These are phyloP conservation scores for Maudiozyma turicensis DNA, from an alignment of 805 yeast species.

Conservation along the genomic window DNA sequence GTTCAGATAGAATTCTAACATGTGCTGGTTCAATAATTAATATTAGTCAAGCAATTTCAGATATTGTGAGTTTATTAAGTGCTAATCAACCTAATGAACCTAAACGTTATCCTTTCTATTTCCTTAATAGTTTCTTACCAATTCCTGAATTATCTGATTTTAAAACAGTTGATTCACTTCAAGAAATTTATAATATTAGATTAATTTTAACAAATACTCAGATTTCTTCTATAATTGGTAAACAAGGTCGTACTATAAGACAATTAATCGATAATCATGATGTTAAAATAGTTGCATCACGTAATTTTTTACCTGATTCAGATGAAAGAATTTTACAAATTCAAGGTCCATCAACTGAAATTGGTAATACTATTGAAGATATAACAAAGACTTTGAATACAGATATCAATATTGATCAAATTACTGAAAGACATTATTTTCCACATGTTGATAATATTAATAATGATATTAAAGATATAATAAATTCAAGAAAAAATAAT, in stretches of 20 bases:
- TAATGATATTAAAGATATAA: background rate
- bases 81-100: constrained; percentile 28
- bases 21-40: constrained; percentile 63
- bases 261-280: constrained; percentile 43
- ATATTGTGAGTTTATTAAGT: constrained; percentile 44
- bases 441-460: constrained; percentile 36
- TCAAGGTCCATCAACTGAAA: constrained; percentile 60
- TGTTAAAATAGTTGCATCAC: constrained; percentile 80
- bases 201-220: constrained; percentile 72
- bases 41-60: constrained; percentile 55
- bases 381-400: constrained; percentile 14
- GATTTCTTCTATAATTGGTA: constrained; percentile 80
- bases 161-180: constrained; percentile 7
- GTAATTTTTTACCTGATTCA: constrained; percentile 66
- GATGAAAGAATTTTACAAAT: constrained; percentile 79
- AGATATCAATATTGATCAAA: constrained; percentile 11
- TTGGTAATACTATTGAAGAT: constrained; percentile 55
- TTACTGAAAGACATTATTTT: constrained; percentile 40
- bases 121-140: constrained; percentile 18
- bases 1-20: constrained; percentile 71
- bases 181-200: constrained; percentile 34
- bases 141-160: constrained; percentile 12
- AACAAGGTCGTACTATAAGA: constrained; percentile 69
- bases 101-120: constrained; percentile 43
- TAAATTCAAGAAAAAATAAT: background rate